Conservation (phyloP, 805 yeast genomes). For the Zygosaccharomyces bailii region DNA sequence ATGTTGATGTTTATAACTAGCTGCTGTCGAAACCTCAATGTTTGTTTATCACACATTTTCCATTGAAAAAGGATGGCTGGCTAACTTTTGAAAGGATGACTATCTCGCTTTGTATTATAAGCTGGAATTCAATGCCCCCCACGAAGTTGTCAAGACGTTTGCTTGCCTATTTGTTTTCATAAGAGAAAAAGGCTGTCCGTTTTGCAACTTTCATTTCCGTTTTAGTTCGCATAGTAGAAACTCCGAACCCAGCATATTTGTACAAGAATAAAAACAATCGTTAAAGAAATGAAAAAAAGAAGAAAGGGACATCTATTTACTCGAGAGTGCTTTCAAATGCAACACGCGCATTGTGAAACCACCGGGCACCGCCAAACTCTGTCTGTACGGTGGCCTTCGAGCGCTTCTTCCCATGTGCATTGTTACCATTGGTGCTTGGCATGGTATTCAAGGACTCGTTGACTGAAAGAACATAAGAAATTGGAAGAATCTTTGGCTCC, state of each 20-base stretch:
- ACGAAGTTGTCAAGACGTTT: background rate
- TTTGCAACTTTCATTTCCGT: background rate
- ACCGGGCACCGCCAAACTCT: constrained; percentile 33
- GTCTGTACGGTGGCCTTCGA: constrained; percentile 28
- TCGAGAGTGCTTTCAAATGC: constrained; percentile 24
- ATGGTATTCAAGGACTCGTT: constrained; percentile 9
- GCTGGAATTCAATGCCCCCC: too few relatives aligned
- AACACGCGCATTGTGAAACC: constrained; percentile 21
- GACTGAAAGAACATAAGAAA: constrained; percentile 27
- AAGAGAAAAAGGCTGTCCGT: background rate
- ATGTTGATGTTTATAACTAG: background rate
- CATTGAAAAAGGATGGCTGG: background rate
- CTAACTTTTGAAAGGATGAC: too few relatives aligned
- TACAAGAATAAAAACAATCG: constrained; percentile 1
- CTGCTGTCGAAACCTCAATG: background rate
- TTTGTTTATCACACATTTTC: background rate
- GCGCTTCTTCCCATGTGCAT: constrained; percentile 7
- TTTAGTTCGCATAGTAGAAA: background rate
- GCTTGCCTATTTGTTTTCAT: background rate
- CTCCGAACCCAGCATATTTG: constrained; percentile 7
- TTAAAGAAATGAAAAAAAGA: background rate
- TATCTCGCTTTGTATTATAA: too few relatives aligned
- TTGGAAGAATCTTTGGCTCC: constrained; percentile 29
- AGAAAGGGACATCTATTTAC: constrained; percentile 3
- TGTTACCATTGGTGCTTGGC: constrained; percentile 2